These are phyloP conservation scores for Pseudocercospora fuligena DNA, from an alignment of 2,329 filamentous ascomycete species.

Conservation along the genomic window DNA sequence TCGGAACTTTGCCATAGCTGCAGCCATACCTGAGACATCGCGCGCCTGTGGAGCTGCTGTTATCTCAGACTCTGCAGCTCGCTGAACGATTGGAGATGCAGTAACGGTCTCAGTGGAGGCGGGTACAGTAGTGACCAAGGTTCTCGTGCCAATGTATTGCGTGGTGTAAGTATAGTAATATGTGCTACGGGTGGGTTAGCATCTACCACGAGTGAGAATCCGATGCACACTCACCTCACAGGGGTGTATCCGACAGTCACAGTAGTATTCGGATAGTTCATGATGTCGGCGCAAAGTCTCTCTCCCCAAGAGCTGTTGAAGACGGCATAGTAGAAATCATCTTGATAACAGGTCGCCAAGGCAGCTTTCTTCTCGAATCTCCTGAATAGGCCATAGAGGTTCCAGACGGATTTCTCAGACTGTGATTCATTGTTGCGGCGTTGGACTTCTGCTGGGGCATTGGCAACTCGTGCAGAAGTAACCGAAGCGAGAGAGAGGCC, in stretches of 20 bases:
- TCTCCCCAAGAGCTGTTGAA: conserved; percentile 30
- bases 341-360: conserved; percentile 23
- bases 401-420: conserved; percentile 22
- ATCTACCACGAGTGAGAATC: neutral
- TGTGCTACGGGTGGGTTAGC: conserved; percentile 26
- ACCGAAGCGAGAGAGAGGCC: conserved; percentile 35
- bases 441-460: conserved; percentile 23
- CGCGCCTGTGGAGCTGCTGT: conserved; percentile 20
- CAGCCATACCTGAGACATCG: conserved; percentile 15
- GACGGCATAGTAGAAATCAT: conserved; percentile 36
- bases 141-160: conserved; percentile 25
- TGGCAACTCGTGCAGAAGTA: conserved; percentile 34
- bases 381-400: conserved; percentile 34
- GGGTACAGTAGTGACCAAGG: conserved; percentile 29
- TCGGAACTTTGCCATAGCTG: conserved; percentile 30
- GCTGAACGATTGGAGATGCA: conserved; percentile 26
- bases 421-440: conserved; percentile 24
- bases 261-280: conserved; percentile 35
- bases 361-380: conserved; percentile 20
- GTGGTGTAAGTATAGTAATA: conserved; percentile 29
- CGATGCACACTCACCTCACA: conserved; percentile 31
- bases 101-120: conserved; percentile 35
- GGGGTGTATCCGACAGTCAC: conserved; percentile 36
- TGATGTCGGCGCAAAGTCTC: conserved; percentile 33
- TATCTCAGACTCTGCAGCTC: conserved; percentile 29